phyloP scores from a whole-genome alignment of 2,329 filamentous ascomycete genomes.

The Graphiopsis chlorocephala region DNA sequence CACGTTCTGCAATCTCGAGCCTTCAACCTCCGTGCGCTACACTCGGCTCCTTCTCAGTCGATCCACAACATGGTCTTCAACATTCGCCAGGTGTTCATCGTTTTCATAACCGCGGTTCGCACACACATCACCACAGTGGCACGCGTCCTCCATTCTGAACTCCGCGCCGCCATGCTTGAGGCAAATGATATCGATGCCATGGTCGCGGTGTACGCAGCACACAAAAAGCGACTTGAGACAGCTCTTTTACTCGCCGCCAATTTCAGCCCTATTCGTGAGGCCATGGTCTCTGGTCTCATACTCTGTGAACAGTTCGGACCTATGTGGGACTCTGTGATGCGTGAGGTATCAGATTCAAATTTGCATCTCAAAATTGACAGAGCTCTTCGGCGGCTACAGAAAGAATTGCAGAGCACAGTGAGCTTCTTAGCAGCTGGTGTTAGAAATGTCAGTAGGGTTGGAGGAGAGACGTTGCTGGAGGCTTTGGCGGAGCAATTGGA shows the following conservation, averaged over 20 bases:
- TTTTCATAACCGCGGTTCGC: constrained; percentile 69
- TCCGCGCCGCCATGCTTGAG: constrained; percentile 57
- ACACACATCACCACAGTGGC: constrained; percentile 70
- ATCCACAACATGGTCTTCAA: constrained; percentile 30
- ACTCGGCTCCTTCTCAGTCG: constrained; percentile 37
- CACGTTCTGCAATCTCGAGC: constrained; percentile 60
- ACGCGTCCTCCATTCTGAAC: constrained; percentile 54
- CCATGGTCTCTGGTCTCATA: constrained; percentile 73
- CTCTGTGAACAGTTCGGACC: constrained; percentile 69
- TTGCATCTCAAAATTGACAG: constrained; percentile 18
- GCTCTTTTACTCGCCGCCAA: constrained; percentile 69
- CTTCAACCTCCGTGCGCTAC: constrained; percentile 29
- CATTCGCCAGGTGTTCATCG: constrained; percentile 56
- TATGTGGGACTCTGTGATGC: constrained; percentile 40
- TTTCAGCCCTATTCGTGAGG: constrained; percentile 67
- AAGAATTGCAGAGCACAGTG: constrained; percentile 63
- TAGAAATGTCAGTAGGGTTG: constrained; percentile 70
- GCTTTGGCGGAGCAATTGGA: constrained; percentile 78
- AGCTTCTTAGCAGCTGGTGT: constrained; percentile 71
- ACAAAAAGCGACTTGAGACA: constrained; percentile 60
- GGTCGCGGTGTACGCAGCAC: constrained; percentile 66
- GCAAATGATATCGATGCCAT: constrained; percentile 78
- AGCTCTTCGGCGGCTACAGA: constrained; percentile 27
- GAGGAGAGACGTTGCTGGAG: constrained; percentile 72
- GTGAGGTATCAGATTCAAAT: constrained; percentile 26